Evolutionary conservation across 805 yeast species (phyloP), one percentile per base, ranked within the genome.

Genomic region (Saccharomyces paradoxus): DNA sequence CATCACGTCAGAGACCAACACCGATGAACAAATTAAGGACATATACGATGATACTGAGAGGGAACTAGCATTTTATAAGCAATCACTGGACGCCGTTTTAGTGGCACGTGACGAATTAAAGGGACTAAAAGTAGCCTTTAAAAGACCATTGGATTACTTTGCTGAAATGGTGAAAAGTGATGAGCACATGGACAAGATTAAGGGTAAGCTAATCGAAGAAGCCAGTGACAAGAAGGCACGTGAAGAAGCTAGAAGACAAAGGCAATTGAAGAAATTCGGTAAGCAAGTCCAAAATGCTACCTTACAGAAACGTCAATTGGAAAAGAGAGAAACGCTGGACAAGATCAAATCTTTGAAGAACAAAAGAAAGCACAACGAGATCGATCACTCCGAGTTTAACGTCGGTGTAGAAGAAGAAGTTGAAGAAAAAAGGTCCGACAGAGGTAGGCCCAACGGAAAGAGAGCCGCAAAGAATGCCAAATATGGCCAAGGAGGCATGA

Each of bases 111-210:
- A 77, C 49, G 80, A 81, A 53, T 75, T 87, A 46, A 73, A 83
- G 50, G 83, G 83, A 65, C 78, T 87, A 60, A 84, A 85, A 66
- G 83, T 92, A 31, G 89, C 97, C 56, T 94, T 94, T 70, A 78
- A 95, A 29, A 82, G 99, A 71, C 99, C 99, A 41, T 75, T 81
- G 65, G 99, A 94, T 70, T 94, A 89, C 71, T 94, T 94, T 74
- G 99, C 99, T 21, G 99, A 94, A 74, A 94, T 94, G 99, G 88
- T 90, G 56, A 94, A 94, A 76, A 85, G 91, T 53, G 99, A 94
- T 71, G 97, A 89, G 71, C 99, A 94, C 72, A 94, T 94, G 99
- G 97, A 89, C 67, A 88, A 83, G 73, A 80, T 94, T 67, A 90
- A 89, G 77, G 74, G 77, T 65, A 89, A 88, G 72, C 78, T 92